Percentiles rank a stretch among this genome's conserved stretches.
phyloP scores from a whole-genome alignment of 2,329 filamentous ascomycete genomes.

The Fusarium protoensiforme region DNA sequence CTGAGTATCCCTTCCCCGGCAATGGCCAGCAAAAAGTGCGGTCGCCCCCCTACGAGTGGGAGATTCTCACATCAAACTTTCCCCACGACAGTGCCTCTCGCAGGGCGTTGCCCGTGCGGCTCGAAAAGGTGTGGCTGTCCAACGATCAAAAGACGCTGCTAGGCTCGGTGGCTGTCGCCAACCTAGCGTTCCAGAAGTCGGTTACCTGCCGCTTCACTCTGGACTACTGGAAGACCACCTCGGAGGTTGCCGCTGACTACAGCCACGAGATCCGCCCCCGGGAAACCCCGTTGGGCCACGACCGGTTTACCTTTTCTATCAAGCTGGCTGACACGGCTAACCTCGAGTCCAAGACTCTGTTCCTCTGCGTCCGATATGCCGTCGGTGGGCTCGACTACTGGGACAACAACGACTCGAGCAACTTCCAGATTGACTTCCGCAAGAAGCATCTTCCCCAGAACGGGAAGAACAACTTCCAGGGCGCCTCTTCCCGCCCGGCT shows the following conservation, averaged over 20 bases:
- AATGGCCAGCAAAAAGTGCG: constrained; percentile 54
- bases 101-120: constrained; percentile 74
- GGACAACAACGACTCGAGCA: constrained; percentile 90
- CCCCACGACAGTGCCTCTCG: constrained; percentile 67
- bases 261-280: constrained; percentile 79
- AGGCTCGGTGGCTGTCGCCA: constrained; percentile 85
- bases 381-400: constrained; percentile 89
- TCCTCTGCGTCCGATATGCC: constrained; percentile 89
- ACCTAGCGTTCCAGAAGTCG: constrained; percentile 88
- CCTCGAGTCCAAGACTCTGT: constrained; percentile 90
- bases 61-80: constrained; percentile 87
- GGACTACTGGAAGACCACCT: constrained; percentile 99
- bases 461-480: constrained; percentile 65
- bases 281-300: constrained; percentile 74
- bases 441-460: constrained; percentile 77
- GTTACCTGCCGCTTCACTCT: constrained; percentile 95
- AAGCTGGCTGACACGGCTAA: constrained; percentile 92
- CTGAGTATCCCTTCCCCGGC: constrained; percentile 84
- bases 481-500: constrained; percentile 61
- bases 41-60: constrained; percentile 79
- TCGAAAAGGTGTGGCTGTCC: constrained; percentile 90
- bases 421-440: constrained; percentile 94
- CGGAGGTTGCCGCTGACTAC: constrained; percentile 91
- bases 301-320: constrained; percentile 95
- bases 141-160: constrained; percentile 87